phyloP scores from a whole-genome alignment of 2,329 filamentous ascomycete species.

The Apiospora aurea region DNA sequence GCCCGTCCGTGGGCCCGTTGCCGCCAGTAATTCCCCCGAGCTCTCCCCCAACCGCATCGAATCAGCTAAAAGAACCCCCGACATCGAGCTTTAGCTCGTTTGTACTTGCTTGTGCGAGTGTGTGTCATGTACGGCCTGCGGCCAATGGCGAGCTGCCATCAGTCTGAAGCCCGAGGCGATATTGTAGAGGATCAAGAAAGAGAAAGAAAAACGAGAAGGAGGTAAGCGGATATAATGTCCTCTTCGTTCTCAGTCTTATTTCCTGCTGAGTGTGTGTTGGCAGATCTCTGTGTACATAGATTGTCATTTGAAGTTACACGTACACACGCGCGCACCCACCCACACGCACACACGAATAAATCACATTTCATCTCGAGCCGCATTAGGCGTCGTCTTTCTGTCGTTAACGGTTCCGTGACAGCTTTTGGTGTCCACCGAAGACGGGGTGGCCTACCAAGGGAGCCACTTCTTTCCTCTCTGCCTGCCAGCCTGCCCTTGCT shows the following conservation, averaged over 20 bases:
- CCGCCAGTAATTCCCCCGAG: slow-evolving; percentile 13
- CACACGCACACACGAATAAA: not conserved
- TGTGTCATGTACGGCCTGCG: not conserved
- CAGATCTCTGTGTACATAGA: not conserved
- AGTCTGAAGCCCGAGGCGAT: not conserved
- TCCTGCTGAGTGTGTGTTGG: not conserved
- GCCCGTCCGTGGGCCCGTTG: slow-evolving; percentile 12
- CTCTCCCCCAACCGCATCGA: slow-evolving; percentile 2
- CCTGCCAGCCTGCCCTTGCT: not conserved
- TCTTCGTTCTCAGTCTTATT: not conserved
- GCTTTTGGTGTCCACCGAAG: not conserved
- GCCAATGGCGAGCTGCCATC: slow-evolving; percentile 12
- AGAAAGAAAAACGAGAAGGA: not conserved
- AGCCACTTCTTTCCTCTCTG: not conserved
- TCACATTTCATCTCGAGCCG: not conserved
- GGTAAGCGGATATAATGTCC: not conserved
- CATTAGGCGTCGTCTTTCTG: slow-evolving; percentile 8
- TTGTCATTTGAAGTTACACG: not conserved
- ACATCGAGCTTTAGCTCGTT: not conserved
- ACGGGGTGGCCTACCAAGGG: not conserved
- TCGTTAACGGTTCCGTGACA: slow-evolving; percentile 16
- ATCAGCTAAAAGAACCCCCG: not conserved
- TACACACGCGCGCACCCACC: too few species aligned
- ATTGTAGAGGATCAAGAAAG: not conserved
- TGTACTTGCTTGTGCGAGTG: not conserved